Percentiles rank a stretch among this genome's conserved stretches.
phyloP scores from a whole-genome alignment of 2,329 filamentous ascomycete genomes.

The Phialemoniopsis sp. region DNA sequence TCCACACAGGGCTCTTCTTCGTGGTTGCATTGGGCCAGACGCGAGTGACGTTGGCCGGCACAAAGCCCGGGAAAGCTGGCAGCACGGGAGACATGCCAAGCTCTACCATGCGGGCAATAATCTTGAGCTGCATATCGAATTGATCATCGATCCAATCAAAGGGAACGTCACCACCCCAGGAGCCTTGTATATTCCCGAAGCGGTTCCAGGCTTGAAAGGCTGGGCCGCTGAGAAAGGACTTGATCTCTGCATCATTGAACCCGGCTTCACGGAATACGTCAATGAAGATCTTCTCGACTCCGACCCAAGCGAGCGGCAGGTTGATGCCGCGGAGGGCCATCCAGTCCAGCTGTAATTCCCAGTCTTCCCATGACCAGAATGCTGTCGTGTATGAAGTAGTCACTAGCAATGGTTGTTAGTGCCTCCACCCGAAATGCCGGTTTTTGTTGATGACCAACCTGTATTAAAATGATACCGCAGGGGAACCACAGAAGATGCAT shows the following conservation, averaged over 20 bases:
- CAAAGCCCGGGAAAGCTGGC: slow-evolving; percentile 46
- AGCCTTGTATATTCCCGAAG: slow-evolving; percentile 49
- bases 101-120: slow-evolving; percentile 43
- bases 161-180: slow-evolving; percentile 40
- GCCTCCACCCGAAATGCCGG: not conserved
- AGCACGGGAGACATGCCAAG: slow-evolving; percentile 48
- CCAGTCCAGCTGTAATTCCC: slow-evolving; percentile 49
- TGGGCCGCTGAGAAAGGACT: slow-evolving; percentile 41
- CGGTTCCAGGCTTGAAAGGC: slow-evolving; percentile 50
- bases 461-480: slow-evolving; percentile 45
- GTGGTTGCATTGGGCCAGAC: slow-evolving; percentile 36
- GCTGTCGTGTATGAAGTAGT: slow-evolving; percentile 47
- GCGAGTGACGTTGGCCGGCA: slow-evolving; percentile 34
- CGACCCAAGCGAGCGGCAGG: slow-evolving; percentile 46
- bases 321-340: slow-evolving; percentile 47
- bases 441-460: slow-evolving; percentile 17
- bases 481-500: slow-evolving; percentile 24
- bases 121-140: slow-evolving; percentile 42
- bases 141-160: slow-evolving; percentile 40
- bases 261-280: slow-evolving; percentile 41
- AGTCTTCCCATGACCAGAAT: slow-evolving; percentile 50
- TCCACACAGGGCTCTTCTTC: slow-evolving; percentile 38
- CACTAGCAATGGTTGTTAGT: slow-evolving; percentile 20
- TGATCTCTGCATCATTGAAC: slow-evolving; percentile 36
- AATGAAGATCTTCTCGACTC: slow-evolving; percentile 43